These are phyloP conservation scores for Thermothielavioides terrestris DNA, from an alignment of 495 filamentous ascomycete genomes.

Conservation along the genomic window DNA sequence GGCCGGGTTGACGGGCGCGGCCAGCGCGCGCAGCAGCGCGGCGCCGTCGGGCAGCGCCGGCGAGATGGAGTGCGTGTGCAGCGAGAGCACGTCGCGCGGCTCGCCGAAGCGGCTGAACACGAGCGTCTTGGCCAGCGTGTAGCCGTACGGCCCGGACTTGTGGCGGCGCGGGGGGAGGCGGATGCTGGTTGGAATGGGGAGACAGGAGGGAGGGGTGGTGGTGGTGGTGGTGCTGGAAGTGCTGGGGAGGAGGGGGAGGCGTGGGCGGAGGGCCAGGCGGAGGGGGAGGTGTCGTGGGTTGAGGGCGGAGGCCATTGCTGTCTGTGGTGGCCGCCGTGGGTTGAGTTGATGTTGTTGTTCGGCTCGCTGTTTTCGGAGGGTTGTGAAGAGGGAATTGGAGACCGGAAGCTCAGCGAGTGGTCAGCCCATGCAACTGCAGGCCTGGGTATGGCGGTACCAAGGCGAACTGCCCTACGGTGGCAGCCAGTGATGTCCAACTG, in stretches of 20 bases:
- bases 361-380: not conserved
- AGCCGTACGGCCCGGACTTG: constrained; percentile 66
- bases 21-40: constrained; percentile 57
- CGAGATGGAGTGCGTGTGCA: constrained; percentile 77
- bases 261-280: not conserved
- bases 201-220: not conserved
- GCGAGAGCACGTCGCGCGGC: constrained; percentile 67
- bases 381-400: not conserved
- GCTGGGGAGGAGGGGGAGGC: not conserved
- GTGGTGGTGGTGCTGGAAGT: not conserved
- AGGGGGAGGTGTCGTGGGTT: not conserved
- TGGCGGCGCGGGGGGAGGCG: constrained; percentile 10
- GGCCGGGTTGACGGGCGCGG: constrained; percentile 89
- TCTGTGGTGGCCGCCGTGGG: not conserved
- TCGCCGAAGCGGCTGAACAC: constrained; percentile 80
- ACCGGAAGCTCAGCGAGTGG: not conserved
- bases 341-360: not conserved
- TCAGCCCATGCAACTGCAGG: no score
- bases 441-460: no score
- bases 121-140: constrained; percentile 91
- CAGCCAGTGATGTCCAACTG: no score
- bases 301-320: constrained; percentile 6
- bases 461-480: no score
- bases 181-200: not conserved
- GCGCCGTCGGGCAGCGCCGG: constrained; percentile 68